These are phyloP conservation scores for Emergomyces africanus DNA, from an alignment of 2,329 filamentous ascomycete species.

Conservation along the genomic window DNA sequence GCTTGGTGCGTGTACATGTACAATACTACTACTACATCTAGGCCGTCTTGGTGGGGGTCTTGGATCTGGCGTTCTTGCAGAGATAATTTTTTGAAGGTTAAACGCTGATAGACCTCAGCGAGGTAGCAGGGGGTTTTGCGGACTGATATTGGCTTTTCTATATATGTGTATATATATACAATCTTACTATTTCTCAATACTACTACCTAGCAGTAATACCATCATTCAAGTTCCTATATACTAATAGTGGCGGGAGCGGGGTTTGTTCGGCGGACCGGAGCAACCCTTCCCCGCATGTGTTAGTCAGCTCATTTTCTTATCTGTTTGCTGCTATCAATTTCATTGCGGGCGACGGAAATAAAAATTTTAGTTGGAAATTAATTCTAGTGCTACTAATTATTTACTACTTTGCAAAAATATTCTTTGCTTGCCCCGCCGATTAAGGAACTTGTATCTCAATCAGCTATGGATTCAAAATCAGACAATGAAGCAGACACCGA, in stretches of 20 bases:
- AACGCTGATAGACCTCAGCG: background rate
- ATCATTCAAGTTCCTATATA: too few relatives aligned
- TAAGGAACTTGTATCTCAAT: background rate
- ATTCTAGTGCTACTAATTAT: background rate
- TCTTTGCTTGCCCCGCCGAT: background rate
- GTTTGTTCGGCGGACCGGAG: background rate
- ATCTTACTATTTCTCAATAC: background rate
- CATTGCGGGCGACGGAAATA: background rate
- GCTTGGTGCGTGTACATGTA: background rate
- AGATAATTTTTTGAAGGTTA: background rate
- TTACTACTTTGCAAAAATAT: background rate
- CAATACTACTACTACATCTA: background rate
- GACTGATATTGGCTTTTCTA: background rate
- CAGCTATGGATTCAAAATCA: background rate
- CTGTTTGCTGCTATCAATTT: background rate
- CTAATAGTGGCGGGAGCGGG: background rate
- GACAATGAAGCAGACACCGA: slow-evolving; percentile 23
- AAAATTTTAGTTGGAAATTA: background rate
- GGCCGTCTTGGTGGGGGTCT: background rate
- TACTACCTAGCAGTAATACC: too few relatives aligned
- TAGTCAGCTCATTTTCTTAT: background rate
- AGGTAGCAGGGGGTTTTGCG: background rate
- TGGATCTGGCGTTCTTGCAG: slow-evolving; percentile 2
- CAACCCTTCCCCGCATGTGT: background rate
- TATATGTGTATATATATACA: background rate